Evolutionary conservation across 164 flowering plant genomes (phyloP), one percentile per base, ranked within the genome.

Genomic region (Umbellularia californica): DNA sequence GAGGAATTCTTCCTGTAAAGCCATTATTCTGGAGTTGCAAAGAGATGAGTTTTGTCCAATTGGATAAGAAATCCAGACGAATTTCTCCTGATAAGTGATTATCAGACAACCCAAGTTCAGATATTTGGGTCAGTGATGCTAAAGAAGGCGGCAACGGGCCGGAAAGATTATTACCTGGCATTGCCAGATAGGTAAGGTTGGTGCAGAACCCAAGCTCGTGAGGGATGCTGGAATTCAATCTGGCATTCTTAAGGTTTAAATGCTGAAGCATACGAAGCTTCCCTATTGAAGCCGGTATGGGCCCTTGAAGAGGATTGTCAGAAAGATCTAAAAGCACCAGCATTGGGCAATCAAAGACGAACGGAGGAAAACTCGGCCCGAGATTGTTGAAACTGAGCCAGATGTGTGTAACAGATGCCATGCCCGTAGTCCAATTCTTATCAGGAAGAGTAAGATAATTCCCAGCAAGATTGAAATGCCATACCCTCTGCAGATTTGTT

Each of bases 191-290:
- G 28, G 77, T 76, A 25, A 81, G 81, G 60, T 76, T 79, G n/a
- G 76, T 76, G 77, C 83, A 81, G 17, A 51, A 71, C 25, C 83
- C 79, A 51, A 81, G 77, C 72, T 81, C 77, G 50, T 51, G 10
- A 17, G 83, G 83, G 70, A 81, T 76, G 65, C 63, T 74, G 22
- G 81, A 79, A 71, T 52, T 76, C 60, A 81, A 65, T 41, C 75
- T 35, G 47, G 72, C 70, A 20, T 64, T 50, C 19, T n/a, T 12
- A n/a, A 81, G 79, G 50, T 74, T 65, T 27, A 81, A 35, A 19
- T 2, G 47, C 15, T 71, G 74, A 25, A 81, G 81, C 79, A 67
- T 74, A 55, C 15, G 47, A 51, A 82, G 79, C 33, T 74, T 76
- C 69, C 80, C 82, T 22, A 82, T 76, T 4, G 72, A 74, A 20